These are phyloP conservation scores for Sugiyamaella mastotermitis DNA, from an alignment of 805 yeast genomes.

Conservation along the genomic window DNA sequence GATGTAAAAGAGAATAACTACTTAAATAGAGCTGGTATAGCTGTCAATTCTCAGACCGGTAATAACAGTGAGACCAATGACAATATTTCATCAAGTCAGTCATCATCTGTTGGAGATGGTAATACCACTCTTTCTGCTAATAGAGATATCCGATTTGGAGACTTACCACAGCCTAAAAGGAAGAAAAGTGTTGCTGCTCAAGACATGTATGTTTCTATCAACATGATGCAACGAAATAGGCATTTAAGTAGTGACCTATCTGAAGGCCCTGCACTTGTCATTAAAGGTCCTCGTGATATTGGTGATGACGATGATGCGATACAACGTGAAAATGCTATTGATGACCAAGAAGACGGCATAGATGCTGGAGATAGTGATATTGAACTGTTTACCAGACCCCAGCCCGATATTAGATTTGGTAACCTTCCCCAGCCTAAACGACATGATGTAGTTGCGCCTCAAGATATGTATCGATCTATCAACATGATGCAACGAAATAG, in stretches of 20 bases:
- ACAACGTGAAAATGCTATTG: not conserved
- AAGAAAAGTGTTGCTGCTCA: constrained; percentile 57
- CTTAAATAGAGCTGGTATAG: not conserved
- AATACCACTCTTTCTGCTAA: constrained; percentile 24
- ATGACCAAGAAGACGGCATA: constrained; percentile 6
- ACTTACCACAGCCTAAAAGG: constrained; percentile 36
- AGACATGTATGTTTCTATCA: constrained; percentile 78
- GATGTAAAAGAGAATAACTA: too few relatives aligned
- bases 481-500: constrained; percentile 55
- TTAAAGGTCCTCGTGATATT: constrained; percentile 57
- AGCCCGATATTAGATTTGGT: constrained; percentile 51
- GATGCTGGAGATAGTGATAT: too few relatives aligned
- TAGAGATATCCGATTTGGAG: constrained; percentile 49
- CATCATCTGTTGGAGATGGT: not conserved
- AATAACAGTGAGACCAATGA: constrained; percentile 12
- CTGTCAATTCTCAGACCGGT: not conserved
- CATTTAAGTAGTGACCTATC: constrained; percentile 35
- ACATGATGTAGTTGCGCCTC: constrained; percentile 53
- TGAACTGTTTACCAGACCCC: constrained; percentile 18
- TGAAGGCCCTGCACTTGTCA: constrained; percentile 73
- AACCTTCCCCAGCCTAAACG: constrained; percentile 37
- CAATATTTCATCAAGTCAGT: not conserved
- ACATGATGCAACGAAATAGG: constrained; percentile 52
- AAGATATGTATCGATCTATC: constrained; percentile 79
- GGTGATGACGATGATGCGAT: too few relatives aligned